Base-by-base conservation (phyloP, 345 rosid species). In the Pistacia integerrima region DNA sequence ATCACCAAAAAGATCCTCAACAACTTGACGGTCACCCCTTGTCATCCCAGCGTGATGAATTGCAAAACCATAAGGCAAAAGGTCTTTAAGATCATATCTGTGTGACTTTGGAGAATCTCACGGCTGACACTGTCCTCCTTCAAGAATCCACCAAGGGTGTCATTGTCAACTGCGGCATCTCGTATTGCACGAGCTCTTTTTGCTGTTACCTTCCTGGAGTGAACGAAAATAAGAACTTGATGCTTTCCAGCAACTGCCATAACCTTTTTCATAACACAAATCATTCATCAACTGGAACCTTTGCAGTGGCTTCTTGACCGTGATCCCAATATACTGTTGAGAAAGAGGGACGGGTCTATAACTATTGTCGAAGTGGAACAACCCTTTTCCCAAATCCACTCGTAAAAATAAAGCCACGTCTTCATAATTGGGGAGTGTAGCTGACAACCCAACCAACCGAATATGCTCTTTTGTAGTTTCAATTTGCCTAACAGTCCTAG, bases 211-310 rank as follows among this genome's bases (percentile, higher is more conserved):
- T 96, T 93, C 68, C 98, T 87, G 11, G 98, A 96, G 82, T 96
- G 99, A 72, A 96, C 99, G 75, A 96, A 96, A 76, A 96, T 96
- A 77, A 96, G 98, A 80, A 89, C 93, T 79, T 96, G 97, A 78
- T 96, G 98, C 77, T 93, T 92, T 72, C 99, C 98, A 36, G 99
- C 98, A 65, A 85, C 97, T 41, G 86, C 91, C 87, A 92, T 72
- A 49, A 96, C 99, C 87, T 96, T 96, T 25, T 70, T 93, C 89
- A 49, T 96, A 93, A 78, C 99, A 96, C 57, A 96, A 56, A 76
- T 93, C 99, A 81, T 96, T 93, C 99, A 96, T 96, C 91, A 96
- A 84, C 75, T 96, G 95, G 80, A 96, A 92, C 87, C 98, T 89
- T 88, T 92, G 98, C 80, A 96, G 82, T 4, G 99, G 97, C 85